Evolutionary conservation across 2,329 filamentous ascomycete genomes (phyloP).

Genomic region (Elsinoe ampelina): DNA sequence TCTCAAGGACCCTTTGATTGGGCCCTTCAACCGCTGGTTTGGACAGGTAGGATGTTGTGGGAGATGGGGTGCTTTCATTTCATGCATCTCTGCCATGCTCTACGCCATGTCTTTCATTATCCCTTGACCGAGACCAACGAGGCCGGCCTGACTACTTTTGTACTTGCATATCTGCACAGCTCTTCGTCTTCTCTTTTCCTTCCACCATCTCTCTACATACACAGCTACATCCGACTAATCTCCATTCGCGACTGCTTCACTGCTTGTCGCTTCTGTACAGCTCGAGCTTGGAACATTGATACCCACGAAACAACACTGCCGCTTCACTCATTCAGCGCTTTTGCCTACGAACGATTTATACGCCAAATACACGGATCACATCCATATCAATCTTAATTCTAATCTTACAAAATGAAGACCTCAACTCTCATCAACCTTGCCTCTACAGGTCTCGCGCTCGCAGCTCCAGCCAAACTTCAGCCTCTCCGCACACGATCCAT

Average conservation of each 20-base stretch:
- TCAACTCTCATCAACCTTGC: neutral
- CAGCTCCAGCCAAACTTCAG: constrained; percentile 2
- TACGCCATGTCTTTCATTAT: constrained; percentile 13
- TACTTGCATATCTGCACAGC: neutral
- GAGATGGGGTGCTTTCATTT: neutral
- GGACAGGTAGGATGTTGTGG: constrained; percentile 4
- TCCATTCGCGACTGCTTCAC: constrained; percentile 9
- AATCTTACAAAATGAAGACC: neutral
- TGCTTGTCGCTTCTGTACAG: constrained; percentile 6
- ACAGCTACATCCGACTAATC: neutral
- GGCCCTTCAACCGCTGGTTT: neutral
- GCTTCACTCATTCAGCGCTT: constrained; percentile 12
- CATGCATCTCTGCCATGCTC: neutral
- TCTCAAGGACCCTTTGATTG: neutral
- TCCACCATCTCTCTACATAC: neutral
- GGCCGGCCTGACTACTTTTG: constrained; percentile 5
- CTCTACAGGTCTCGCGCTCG: neutral
- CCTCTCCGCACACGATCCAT: constrained; percentile 12
- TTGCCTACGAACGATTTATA: neutral
- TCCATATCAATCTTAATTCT: neutral
- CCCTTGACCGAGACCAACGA: constrained; percentile 4
- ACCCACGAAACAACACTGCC: neutral
- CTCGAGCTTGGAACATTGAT: neutral
- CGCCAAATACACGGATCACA: neutral
- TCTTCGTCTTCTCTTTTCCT: neutral